phyloP scores from a whole-genome alignment of 306 rosid genomes.

The Canavalia gladiata region DNA sequence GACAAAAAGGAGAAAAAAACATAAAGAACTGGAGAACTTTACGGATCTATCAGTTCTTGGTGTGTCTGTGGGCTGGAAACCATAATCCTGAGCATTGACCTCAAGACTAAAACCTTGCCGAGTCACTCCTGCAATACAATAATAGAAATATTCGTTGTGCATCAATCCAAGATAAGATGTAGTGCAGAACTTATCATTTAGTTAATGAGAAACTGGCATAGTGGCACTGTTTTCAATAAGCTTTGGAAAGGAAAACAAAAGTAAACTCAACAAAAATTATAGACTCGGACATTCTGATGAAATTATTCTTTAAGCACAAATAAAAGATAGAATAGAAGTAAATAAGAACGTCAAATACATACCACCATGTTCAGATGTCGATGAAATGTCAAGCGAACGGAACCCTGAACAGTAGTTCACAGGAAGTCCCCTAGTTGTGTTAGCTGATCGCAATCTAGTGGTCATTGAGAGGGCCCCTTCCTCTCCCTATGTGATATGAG shows the following conservation, averaged over 20 bases:
- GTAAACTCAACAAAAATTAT: constrained; percentile 1
- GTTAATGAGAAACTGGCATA: constrained; percentile 22
- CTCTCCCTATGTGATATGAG: constrained; percentile 75
- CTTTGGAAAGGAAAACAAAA: constrained; percentile 2
- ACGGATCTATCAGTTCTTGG: constrained; percentile 99
- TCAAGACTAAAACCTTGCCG: constrained; percentile 84
- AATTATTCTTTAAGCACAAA: constrained; percentile 11
- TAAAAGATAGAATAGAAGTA: constrained; percentile 21
- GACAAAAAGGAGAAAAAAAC: background rate
- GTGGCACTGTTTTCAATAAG: constrained; percentile 15
- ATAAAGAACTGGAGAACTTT: constrained; percentile 43
- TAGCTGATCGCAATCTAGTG: constrained; percentile 75
- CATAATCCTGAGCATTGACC: constrained; percentile 87
- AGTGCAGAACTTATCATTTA: constrained; percentile 36
- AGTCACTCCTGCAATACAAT: constrained; percentile 75
- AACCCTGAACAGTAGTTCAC: constrained; percentile 97
- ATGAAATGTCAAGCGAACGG: constrained; percentile 58
- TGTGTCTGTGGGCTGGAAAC: constrained; percentile 88
- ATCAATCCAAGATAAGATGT: constrained; percentile 34
- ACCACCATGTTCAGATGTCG: constrained; percentile 77
- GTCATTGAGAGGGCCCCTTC: constrained; percentile 99
- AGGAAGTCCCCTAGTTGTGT: constrained; percentile 76
- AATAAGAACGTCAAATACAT: constrained; percentile 48
- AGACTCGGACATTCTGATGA: background rate
- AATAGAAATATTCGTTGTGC: constrained; percentile 32